A percentile compares a stretch with the other conserved stretches of the same genome.
Conservation (phyloP, 2,329 filamentous ascomycete species). For the Paecilomyces fulvus region DNA sequence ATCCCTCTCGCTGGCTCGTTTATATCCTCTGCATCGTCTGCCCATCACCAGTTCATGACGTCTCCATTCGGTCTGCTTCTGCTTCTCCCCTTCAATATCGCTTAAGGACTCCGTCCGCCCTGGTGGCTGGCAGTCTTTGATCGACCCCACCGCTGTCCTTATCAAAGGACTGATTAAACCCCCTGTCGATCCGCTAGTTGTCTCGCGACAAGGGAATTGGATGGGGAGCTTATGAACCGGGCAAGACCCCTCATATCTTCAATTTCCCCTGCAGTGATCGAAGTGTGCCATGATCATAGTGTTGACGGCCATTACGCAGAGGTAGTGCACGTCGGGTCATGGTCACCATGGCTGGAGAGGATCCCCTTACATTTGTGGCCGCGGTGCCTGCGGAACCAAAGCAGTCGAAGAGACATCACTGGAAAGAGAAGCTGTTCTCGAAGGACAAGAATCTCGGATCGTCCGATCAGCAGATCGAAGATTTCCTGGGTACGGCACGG, state of each 20-base stretch:
- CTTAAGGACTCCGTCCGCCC: background rate
- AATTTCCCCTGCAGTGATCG: background rate
- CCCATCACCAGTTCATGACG: background rate
- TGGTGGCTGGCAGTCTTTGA: background rate
- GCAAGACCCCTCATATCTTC: background rate
- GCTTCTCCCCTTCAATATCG: background rate
- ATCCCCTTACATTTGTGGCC: conserved; percentile 28
- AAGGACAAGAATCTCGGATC: conserved; percentile 31
- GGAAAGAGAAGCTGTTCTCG: conserved; percentile 44
- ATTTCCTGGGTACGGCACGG: conserved; percentile 50
- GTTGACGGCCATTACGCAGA: background rate
- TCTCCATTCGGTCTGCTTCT: background rate
- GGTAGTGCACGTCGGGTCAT: background rate
- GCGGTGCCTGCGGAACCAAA: conserved; percentile 20
- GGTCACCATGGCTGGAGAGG: conserved; percentile 25
- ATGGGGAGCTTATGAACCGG: background rate
- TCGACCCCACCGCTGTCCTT: background rate
- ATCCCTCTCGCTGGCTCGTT: background rate
- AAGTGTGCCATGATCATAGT: background rate
- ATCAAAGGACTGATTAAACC: background rate
- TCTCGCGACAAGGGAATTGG: background rate
- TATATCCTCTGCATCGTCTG: background rate
- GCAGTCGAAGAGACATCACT: conserved; percentile 28
- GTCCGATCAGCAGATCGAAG: conserved; percentile 43
- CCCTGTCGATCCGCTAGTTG: background rate